Conservation (phyloP, 208 protist genomes). For the Jaenimonas drosophilae region DNA sequence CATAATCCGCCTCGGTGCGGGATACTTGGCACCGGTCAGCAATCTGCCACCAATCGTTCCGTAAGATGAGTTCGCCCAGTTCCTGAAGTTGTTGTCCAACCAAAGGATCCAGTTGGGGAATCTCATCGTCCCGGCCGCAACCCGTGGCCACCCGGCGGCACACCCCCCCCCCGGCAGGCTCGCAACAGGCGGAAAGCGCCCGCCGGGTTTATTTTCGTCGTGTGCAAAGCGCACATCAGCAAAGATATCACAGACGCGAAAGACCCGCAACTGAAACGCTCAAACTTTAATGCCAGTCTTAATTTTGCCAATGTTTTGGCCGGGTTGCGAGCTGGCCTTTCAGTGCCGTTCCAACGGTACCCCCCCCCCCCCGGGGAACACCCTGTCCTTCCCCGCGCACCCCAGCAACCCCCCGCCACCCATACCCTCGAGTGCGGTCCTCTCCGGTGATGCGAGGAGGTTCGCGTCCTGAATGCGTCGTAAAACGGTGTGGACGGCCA, state of each 20-base stretch:
- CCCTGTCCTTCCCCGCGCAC: not conserved
- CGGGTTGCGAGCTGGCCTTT: constrained; percentile 1
- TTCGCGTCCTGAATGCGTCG: not conserved
- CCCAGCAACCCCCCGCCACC: not conserved
- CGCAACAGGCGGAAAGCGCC: not conserved
- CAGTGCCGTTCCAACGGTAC: not conserved
- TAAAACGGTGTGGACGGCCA: not conserved
- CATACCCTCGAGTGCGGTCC: not conserved
- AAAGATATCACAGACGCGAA: not conserved
- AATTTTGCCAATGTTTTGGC: not conserved
- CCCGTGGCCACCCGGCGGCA: not conserved
- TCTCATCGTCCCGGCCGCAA: not conserved
- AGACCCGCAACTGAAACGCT: constrained; percentile 1
- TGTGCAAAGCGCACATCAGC: not conserved
- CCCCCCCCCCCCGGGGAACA: not conserved
- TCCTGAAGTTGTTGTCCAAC: not conserved
- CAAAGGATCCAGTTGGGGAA: not conserved
- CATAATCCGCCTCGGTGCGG: not conserved
- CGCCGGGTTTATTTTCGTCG: constrained; percentile 2
- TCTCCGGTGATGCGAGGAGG: not conserved
- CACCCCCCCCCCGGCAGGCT: not conserved
- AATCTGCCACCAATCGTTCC: constrained; percentile 2
- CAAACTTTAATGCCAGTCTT: not conserved
- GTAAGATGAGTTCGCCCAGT: not conserved
- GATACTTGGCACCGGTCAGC: not conserved